Base-by-base conservation (phyloP, 441 rosid genomes). In the Capsella rubella region DNA sequence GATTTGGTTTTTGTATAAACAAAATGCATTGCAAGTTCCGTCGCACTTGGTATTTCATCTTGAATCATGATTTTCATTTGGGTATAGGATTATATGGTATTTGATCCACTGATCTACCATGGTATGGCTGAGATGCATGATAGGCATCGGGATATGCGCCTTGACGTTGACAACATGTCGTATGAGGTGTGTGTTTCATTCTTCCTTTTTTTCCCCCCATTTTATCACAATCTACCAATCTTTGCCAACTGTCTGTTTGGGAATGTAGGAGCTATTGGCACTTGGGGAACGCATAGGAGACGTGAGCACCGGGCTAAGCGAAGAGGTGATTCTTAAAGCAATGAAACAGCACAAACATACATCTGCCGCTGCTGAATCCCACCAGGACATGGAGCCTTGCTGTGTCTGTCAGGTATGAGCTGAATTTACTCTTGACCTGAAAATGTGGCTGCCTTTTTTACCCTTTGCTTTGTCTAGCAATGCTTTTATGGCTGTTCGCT, bases 161-260 rank as follows among this genome's bases (percentile, higher is more conserved):
- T 91, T 34, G 98, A 91, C 64, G 92, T 90, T 61, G 97, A 93
- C 77, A 90, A 89, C 82, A 93, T 93, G 98, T 87, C 97, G 6
- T 93, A 91, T 18, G 98, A 93, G 93, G 98, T 93, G 25, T 40
- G 45, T 50, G 13, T 54, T 54, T 47, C 29, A 11, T 55, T 67
- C 9, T 52, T 45, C 6, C 12, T 16, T 46, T 9, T 3, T 21
- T 21, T 21, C 25, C 21, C 21, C 21, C 67, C 43, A 4, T 50
- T 40, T 52, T n/a, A 3, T n/a, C 6, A 11, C 47, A 46, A 29
- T 60, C 25, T 52, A 56, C 59, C 67, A 28, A 8, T 32, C 32
- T 13, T 60, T 16, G 10, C 64, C 34, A 52, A 78, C 28, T 21
- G 25, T 28, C 15, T 7, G 1, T 72, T 43, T 71, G 76, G 29